Conservation (phyloP, 1,284 basidiomycete genomes). For the Marasmius oreades region DNA sequence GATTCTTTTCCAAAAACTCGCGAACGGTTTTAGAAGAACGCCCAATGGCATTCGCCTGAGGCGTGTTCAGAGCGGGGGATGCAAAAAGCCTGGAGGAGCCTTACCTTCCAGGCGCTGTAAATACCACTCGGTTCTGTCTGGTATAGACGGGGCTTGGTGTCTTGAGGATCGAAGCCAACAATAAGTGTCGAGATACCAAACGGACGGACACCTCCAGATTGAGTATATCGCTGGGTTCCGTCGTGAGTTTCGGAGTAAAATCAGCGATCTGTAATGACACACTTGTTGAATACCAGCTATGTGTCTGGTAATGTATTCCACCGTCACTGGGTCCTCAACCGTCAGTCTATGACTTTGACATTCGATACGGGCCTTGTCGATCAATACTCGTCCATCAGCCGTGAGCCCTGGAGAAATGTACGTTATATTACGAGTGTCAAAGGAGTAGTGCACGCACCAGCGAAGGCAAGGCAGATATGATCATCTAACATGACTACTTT, state of each 20-base stretch:
- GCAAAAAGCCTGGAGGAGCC: slow-evolving; percentile 18
- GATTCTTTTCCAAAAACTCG: slow-evolving; percentile 98
- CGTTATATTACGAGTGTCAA: slow-evolving; percentile 8
- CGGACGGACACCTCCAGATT: slow-evolving; percentile 97
- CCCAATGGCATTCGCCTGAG: slow-evolving; percentile 94
- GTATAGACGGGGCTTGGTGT: slow-evolving; percentile 85
- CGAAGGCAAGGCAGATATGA: slow-evolving; percentile 96
- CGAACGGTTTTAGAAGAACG: slow-evolving; percentile 97
- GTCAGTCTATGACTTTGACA: slow-evolving; percentile 97
- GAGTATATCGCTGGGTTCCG: slow-evolving; percentile 80
- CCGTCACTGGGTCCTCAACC: slow-evolving; percentile 96
- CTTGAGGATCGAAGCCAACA: slow-evolving; percentile 95
- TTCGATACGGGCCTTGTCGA: slow-evolving; percentile 97
- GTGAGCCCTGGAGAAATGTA: slow-evolving; percentile 74
- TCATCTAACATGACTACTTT: slow-evolving; percentile 99
- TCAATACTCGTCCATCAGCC: slow-evolving; percentile 95
- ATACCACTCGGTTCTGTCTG: slow-evolving; percentile 98
- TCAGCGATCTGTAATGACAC: slow-evolving; percentile 16
- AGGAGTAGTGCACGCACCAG: slow-evolving; percentile 55
- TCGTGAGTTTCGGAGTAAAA: background rate
- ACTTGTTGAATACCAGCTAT: slow-evolving; percentile 98
- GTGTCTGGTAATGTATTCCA: slow-evolving; percentile 98
- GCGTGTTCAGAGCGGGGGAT: background rate
- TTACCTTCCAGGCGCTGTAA: slow-evolving; percentile 97
- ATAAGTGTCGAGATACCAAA: slow-evolving; percentile 98